These are phyloP conservation scores for Penicillium silybi DNA, from an alignment of 495 filamentous ascomycete species.

Conservation along the genomic window DNA sequence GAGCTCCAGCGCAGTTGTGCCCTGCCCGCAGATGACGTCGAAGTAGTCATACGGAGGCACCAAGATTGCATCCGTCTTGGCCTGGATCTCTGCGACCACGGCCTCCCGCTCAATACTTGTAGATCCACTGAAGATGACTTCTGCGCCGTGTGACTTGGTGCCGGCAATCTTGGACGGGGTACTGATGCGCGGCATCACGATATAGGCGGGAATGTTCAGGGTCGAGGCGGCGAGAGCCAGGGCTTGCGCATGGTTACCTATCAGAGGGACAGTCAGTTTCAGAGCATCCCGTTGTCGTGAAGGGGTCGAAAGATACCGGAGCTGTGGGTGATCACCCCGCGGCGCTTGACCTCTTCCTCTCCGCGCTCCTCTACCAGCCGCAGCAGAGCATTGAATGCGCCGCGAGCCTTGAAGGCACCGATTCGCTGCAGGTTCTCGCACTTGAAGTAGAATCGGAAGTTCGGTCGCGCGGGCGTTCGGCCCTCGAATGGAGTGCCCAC, in stretches of 20 bases:
- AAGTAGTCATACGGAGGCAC: conserved; percentile 91
- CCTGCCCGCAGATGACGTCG: conserved; percentile 87
- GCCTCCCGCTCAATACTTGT: conserved; percentile 80
- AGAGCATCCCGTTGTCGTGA: neutral
- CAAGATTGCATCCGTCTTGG: conserved; percentile 66
- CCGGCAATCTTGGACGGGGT: conserved; percentile 82
- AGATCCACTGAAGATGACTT: conserved; percentile 77
- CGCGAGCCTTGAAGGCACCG: conserved; percentile 90
- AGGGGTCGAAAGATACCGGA: conserved; percentile 52
- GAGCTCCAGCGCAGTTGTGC: conserved; percentile 82
- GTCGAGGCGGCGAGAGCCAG: conserved; percentile 79
- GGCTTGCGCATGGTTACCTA: conserved; percentile 92
- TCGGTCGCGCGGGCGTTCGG: conserved; percentile 55
- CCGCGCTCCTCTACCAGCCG: conserved; percentile 63
- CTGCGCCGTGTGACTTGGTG: conserved; percentile 68
- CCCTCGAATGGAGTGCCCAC: conserved; percentile 56
- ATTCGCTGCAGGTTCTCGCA: conserved; percentile 91
- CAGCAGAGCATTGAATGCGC: conserved; percentile 83
- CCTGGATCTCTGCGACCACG: conserved; percentile 60
- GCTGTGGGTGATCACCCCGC: conserved; percentile 88
- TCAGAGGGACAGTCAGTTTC: neutral
- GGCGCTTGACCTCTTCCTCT: conserved; percentile 49
- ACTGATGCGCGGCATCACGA: conserved; percentile 87
- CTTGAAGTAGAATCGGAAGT: conserved; percentile 84
- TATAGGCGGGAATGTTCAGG: conserved; percentile 62